Percentiles rank a stretch among this genome's conserved stretches.
phyloP scores from a whole-genome alignment of 1,139 yeast genomes.

The Suhomyces terraborum region DNA sequence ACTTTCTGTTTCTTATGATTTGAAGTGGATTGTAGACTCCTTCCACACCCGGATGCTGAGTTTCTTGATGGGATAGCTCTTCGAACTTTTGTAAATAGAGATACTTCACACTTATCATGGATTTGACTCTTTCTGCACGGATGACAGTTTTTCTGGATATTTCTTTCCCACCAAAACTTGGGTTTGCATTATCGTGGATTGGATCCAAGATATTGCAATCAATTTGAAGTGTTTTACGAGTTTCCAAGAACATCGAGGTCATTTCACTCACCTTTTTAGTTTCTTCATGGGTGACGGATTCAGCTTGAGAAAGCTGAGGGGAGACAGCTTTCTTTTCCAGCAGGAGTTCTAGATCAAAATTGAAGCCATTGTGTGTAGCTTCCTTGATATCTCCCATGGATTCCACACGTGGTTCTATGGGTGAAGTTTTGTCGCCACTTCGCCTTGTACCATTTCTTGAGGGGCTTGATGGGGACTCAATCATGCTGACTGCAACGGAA shows the following conservation, averaged over 20 bases:
- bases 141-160: conserved; percentile 43
- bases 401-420: conserved; percentile 1
- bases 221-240: conserved; percentile 43
- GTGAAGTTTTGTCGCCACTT: neutral
- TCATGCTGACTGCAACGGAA: neutral
- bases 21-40: conserved; percentile 82
- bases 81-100: conserved; percentile 45
- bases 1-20: conserved; percentile 67
- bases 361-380: conserved; percentile 6
- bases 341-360: conserved; percentile 6
- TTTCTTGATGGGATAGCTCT: conserved; percentile 16
- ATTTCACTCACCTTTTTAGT: conserved; percentile 45
- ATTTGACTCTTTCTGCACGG: conserved; percentile 56
- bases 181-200: conserved; percentile 17
- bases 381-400: conserved; percentile 5
- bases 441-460: conserved; percentile 6
- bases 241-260: conserved; percentile 44
- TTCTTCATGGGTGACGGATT: conserved; percentile 16
- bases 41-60: conserved; percentile 52
- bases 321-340: neutral
- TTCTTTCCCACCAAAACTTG: conserved; percentile 17
- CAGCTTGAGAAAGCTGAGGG: neutral
- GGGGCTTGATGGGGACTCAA: conserved; percentile 6
- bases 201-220: conserved; percentile 44
- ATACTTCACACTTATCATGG: conserved; percentile 55